A percentile compares a stretch with the other conserved stretches of the same genome.
Conservation (phyloP, 306 rosid genomes). For the Clitoria ternatea region DNA sequence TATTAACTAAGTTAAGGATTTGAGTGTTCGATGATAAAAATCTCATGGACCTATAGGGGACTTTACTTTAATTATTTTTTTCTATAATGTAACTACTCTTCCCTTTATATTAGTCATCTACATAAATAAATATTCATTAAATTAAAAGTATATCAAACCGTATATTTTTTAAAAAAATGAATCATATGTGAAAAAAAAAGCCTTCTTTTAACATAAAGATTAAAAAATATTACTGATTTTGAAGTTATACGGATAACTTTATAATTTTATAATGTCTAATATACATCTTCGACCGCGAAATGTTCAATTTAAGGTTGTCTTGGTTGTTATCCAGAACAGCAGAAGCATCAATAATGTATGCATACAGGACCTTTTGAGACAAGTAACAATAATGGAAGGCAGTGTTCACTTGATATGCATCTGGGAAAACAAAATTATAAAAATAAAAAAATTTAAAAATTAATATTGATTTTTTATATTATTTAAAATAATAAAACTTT, state of each 20-base stretch:
- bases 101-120: neutral
- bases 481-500: too few relatives aligned
- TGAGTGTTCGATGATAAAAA: too few relatives aligned
- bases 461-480: too few relatives aligned
- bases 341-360: neutral
- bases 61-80: slow-evolving; percentile 7
- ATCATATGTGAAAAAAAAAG: too few relatives aligned
- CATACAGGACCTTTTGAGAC: neutral
- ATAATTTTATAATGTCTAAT: neutral
- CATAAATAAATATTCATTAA: neutral
- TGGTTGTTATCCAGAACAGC: neutral
- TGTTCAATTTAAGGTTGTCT: neutral
- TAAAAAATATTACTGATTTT: neutral
- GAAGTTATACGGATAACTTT: neutral
- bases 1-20: too few relatives aligned
- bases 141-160: too few relatives aligned
- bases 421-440: too few relatives aligned
- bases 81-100: neutral
- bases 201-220: neutral
- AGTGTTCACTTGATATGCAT: too few relatives aligned
- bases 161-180: too few relatives aligned
- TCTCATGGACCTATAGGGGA: too few relatives aligned
- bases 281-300: neutral
- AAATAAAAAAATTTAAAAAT: too few relatives aligned
- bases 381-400: neutral